Evolutionary conservation across 441 rosid species (phyloP).

Genomic region (Pelargonium cotyledonis): DNA sequence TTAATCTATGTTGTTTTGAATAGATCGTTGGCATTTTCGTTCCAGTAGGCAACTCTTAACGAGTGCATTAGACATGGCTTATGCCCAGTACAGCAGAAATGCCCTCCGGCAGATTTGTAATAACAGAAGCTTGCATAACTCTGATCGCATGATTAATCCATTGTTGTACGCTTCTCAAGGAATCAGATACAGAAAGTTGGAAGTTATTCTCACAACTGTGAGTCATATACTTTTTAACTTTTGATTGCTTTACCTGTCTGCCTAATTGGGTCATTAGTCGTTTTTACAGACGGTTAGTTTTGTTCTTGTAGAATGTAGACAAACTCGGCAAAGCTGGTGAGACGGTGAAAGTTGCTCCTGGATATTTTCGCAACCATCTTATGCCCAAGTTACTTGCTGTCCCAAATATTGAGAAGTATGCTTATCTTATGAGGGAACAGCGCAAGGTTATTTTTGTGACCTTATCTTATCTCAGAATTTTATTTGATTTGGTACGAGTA

Average conservation of each 20-base stretch:
- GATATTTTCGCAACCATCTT: constrained; percentile 79
- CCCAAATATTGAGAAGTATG: constrained; percentile 83
- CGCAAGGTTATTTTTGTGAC: constrained; percentile 47
- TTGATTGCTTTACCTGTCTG: not conserved
- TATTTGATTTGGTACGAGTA: not conserved
- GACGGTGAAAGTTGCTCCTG: constrained; percentile 90
- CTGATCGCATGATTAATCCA: constrained; percentile 9
- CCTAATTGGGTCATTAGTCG: not conserved
- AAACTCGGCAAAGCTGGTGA: constrained; percentile 94
- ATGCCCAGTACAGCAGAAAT: not conserved
- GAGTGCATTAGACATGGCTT: constrained; percentile 1
- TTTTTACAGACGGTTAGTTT: constrained; percentile 13
- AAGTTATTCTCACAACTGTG: constrained; percentile 23
- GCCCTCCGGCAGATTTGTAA: not conserved
- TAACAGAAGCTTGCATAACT: not conserved
- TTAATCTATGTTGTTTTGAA: no score
- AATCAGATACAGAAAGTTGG: constrained; percentile 21
- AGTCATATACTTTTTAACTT: not conserved
- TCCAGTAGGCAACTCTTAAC: not conserved
- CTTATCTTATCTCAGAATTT: not conserved
- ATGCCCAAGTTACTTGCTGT: constrained; percentile 97
- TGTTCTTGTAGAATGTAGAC: constrained; percentile 51
- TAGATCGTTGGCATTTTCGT: no score
- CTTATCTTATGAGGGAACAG: constrained; percentile 78
- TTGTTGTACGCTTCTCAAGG: constrained; percentile 19